Base-by-base conservation (phyloP, 495 filamentous ascomycete genomes). In the Neurospora cerealis region DNA sequence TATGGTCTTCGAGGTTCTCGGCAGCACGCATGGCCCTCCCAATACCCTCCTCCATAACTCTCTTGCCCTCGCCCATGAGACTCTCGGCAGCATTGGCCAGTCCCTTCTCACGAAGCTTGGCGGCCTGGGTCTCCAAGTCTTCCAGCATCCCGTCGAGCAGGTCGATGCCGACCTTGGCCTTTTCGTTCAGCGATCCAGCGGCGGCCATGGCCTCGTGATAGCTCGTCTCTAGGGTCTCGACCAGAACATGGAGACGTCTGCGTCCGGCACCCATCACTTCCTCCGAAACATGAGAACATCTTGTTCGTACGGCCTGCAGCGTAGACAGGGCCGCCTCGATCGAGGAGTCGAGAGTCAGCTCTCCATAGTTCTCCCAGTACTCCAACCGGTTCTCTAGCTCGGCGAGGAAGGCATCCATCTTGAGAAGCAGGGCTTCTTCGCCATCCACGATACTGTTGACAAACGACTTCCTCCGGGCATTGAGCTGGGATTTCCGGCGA, bases 261-360 rank as follows among this genome's bases (percentile, higher is more conserved):
- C 91, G 90, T 36, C 96, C 94, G 62, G 93, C 93, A 38, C 92
- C 96, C 80, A 98, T 91, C 46, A 97, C 87, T 75, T 94, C 94
- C 73, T 93, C 95, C 9, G 95, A 96, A n/a, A 94, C 93, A 73
- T 94, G 88, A 8, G 92, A 93, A 80, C 96, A 99, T 74, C 93
- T 90, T 75, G 92, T 90, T 73, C 93, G 89, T 4, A 99, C 94
- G 17, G 95, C 92, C 78, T 95, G 92, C 17, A 99, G 83, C 0
- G 94, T 96, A 6, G 89, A 84, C 80, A 96, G 95, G 21, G 95
- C 95, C 69, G 92, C 87, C 42, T 89, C 88, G 70, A 98, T 89
- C 72, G 93, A 91, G 28, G 92, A 83, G 80, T 98, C 96, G 73
- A 97, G 85, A 54, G 91, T 93, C 44, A 93, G 81, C 73, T 96